phyloP scores from a whole-genome alignment of 2,329 filamentous ascomycete species.

The Verticillium klebahnii region DNA sequence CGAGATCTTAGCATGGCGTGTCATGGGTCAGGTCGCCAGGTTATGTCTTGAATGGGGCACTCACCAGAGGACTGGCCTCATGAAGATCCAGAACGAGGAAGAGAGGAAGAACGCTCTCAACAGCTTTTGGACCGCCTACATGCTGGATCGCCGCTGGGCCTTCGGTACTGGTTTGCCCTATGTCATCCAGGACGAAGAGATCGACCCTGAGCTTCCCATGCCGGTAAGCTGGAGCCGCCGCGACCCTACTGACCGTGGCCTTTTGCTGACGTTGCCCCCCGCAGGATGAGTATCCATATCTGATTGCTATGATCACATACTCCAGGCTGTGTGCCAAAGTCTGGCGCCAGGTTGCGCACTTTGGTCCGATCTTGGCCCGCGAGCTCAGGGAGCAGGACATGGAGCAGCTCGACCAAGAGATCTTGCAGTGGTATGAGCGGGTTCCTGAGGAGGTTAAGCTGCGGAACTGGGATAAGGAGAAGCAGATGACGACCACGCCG shows the following conservation, averaged over 20 bases:
- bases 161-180: slow-evolving; percentile 88
- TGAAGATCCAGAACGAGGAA: slow-evolving; percentile 62
- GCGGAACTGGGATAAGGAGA: slow-evolving; percentile 54
- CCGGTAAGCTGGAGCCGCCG: slow-evolving; percentile 56
- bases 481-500: slow-evolving; percentile 47
- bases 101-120: slow-evolving; percentile 65
- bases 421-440: slow-evolving; percentile 79
- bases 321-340: slow-evolving; percentile 80
- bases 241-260: neutral
- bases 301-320: slow-evolving; percentile 81
- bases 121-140: slow-evolving; percentile 83
- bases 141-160: slow-evolving; percentile 81
- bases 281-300: slow-evolving; percentile 60
- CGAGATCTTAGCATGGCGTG: slow-evolving; percentile 79
- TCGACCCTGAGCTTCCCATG: slow-evolving; percentile 73
- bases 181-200: slow-evolving; percentile 78
- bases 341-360: slow-evolving; percentile 74
- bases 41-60: slow-evolving; percentile 78
- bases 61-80: slow-evolving; percentile 72
- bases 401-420: slow-evolving; percentile 74
- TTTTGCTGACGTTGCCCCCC: slow-evolving; percentile 12
- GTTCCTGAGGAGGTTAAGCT: slow-evolving; percentile 58
- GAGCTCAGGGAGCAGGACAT: slow-evolving; percentile 71
- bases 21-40: slow-evolving; percentile 77
- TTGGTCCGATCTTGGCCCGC: slow-evolving; percentile 54